Conservation (phyloP, 1,284 basidiomycete species). For the Ceraceosorus guamensis region DNA sequence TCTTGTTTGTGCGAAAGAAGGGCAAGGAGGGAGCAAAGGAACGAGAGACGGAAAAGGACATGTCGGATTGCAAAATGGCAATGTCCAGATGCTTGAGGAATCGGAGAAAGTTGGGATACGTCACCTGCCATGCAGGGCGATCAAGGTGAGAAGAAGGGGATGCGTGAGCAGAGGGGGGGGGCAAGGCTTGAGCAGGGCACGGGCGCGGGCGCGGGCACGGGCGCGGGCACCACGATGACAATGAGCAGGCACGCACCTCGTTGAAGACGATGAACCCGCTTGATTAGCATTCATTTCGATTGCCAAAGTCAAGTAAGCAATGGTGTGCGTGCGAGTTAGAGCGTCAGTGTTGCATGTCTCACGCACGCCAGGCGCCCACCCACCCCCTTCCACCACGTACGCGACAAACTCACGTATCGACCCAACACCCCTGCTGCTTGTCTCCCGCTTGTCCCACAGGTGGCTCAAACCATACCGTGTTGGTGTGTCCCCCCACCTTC, state of each 20-base stretch:
- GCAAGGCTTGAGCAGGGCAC: too few relatives aligned
- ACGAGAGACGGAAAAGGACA: constrained; percentile 64
- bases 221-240: too few relatives aligned
- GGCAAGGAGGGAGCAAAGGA: background rate
- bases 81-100: constrained; percentile 61
- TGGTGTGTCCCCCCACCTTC: constrained; percentile 69
- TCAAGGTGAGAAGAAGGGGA: too few relatives aligned
- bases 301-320: too few relatives aligned
- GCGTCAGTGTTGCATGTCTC: too few relatives aligned
- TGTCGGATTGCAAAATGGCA: constrained; percentile 59
- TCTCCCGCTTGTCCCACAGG: constrained; percentile 4
- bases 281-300: background rate
- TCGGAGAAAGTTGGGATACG: constrained; percentile 72
- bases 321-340: too few relatives aligned
- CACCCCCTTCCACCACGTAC: background rate
- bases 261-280: constrained; percentile 59
- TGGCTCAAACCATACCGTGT: constrained; percentile 60
- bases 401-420: constrained; percentile 8
- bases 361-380: too few relatives aligned
- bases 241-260: constrained; percentile 42
- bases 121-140: constrained; percentile 49
- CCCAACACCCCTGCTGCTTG: constrained; percentile 5
- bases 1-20: constrained; percentile 1
- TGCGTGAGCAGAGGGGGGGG: too few relatives aligned
- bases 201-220: too few relatives aligned